phyloP scores from a whole-genome alignment of 2,329 filamentous ascomycete genomes.

The Colletotrichum tabaci region DNA sequence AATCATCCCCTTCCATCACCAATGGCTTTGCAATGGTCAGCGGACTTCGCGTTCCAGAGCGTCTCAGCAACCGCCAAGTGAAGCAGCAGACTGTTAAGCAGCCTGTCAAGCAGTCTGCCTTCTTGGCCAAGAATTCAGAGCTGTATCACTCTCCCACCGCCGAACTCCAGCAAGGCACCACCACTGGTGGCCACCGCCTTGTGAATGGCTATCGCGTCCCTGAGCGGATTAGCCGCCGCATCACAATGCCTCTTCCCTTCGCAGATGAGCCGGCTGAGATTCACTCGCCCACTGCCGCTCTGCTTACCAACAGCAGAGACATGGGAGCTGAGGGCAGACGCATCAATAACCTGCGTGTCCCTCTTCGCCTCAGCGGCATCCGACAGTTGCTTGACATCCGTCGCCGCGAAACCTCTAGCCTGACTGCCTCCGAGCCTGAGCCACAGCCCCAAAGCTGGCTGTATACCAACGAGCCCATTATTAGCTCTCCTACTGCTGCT shows the following conservation, averaged over 20 bases:
- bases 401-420: neutral
- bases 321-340: neutral
- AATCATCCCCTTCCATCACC: neutral
- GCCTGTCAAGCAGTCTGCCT: too few relatives aligned
- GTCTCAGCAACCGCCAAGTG: neutral
- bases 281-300: neutral
- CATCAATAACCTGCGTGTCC: neutral
- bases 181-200: neutral
- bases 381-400: neutral
- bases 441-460: neutral
- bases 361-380: too few relatives aligned
- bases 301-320: too few relatives aligned
- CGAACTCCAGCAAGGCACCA: neutral
- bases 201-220: slow-evolving; percentile 2
- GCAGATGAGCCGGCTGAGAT: neutral
- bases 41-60: neutral
- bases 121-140: neutral
- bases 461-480: neutral
- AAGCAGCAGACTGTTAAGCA: neutral
- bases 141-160: neutral
- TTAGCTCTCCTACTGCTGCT: neutral
- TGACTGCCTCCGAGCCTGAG: neutral
- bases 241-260: neutral
- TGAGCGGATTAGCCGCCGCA: neutral
- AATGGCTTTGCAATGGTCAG: neutral